Base-by-base conservation (phyloP, 768 basidiomycete species). In the Vararia minispora region DNA sequence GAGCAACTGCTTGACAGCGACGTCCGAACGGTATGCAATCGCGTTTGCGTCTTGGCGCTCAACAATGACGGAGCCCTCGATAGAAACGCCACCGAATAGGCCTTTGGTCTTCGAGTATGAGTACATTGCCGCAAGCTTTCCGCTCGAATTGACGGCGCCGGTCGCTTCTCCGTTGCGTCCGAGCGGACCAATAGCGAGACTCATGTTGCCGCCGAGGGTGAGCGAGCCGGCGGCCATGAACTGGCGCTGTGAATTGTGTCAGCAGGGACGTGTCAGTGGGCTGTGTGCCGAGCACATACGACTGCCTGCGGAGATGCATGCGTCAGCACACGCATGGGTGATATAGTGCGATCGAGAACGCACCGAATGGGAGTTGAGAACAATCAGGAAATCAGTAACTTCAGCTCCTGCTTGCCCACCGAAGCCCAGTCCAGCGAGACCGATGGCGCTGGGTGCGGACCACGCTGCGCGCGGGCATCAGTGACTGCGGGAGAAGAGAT, bases 171-270 rank as follows among this genome's bases (percentile, higher is more conserved):
- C 87, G 52, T 90, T 97, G 21, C 94, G 78, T 16, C 94, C 94
- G 1, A 98, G 63, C 8, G 94, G 94, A 3, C 94, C 94, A 1
- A 95, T 68, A 7, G 92, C 82, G 30, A 89, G 63, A 44, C 88
- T 90, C 59, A 92, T 63, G 53, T 91, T 94, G 11, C 91, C 91
- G 14, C 92, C 92, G 2, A 95, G 63, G 2, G 85, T 90, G 42
- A 99, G 56, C 6, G 81, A 86, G 6, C 95, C 94, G 12, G 90
- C 82, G 10, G 90, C 71, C 94, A 98, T 98, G 62, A 99, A 98
- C 1, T 83, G 79, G 59, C 64, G 71, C 74, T 84, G 52, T 21
- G 18, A 12, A 23, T 38, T 1, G 8, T n/a, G 27, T 4, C 17
- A 35, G 18, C 25, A 18, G 5, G 14, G 31, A 12, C 28, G 37